Base-by-base conservation (phyloP, 805 yeast genomes). In the Pichia manshurica region DNA sequence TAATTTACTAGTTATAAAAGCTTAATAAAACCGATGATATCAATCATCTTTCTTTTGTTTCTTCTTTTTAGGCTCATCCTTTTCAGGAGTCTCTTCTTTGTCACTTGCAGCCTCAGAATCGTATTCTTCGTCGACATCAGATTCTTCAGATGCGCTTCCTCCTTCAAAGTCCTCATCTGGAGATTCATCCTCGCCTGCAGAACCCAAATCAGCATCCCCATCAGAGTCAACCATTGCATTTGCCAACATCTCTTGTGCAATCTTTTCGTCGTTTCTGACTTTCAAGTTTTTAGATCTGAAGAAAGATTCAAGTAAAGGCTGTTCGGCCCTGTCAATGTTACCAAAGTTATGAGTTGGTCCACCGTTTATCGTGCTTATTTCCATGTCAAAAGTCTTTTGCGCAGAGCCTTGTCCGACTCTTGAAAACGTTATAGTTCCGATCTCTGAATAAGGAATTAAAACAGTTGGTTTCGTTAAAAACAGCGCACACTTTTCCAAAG, bases 391-490 rank as follows among this genome's bases (percentile, higher is more conserved):
- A 0, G 98, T 93, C 62, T 96, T 81, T 28, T 95, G 84, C 2
- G 87, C 77, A 1, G 87, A 74, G 1, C 89, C 81, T 41, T 80
- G 79, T 9, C 96, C 96, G 9, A 93, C 86, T 67, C 99, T 82
- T 4, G 96, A 85, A 70, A 93, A 84, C 33, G 85, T 80, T 29
- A 93, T 81, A 36, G 74, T 76, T 45, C 82, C 72, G 35, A 93
- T 78, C 57, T 93, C 98, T 0, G 85, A 71, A 64, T 79, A 85
- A 48, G 97, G 96, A 54, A 93, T 86, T 64, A 86, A 86, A 36
- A 93, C 79, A 0, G 97, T 89, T 39, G 99, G 96, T 64, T 93
- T 93, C 21, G 96, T 89, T 42, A 91, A 83, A 63, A 93, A 91
- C 53, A 93, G 69, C 61, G 93, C 79, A 47, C 96, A 86, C 67